Conservation (phyloP, 495 filamentous ascomycete species). For the Annulohypoxylon moriforme region DNA sequence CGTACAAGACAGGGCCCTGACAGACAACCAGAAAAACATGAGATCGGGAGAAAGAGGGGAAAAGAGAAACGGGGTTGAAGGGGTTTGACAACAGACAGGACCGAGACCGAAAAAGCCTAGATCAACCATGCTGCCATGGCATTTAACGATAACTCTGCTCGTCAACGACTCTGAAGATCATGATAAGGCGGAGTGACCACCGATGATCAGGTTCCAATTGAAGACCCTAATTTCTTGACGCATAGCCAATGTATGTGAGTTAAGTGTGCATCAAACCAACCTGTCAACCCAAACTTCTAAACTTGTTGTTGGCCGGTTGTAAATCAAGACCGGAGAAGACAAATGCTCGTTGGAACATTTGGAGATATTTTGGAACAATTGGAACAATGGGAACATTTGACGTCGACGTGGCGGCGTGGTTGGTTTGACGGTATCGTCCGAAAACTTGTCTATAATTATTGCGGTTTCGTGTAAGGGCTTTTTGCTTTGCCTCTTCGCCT, state of each 20-base stretch:
- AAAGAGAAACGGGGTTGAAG: constrained; percentile 1
- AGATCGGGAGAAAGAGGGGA: constrained; percentile 29
- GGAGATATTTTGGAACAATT: not conserved
- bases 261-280: constrained; percentile 23
- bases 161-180: constrained; percentile 26
- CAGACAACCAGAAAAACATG: constrained; percentile 4
- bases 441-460: not conserved
- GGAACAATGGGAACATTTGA: constrained; percentile 1
- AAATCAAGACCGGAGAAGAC: constrained; percentile 3
- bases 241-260: constrained; percentile 14
- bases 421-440: constrained; percentile 5
- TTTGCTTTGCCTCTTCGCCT: not conserved
- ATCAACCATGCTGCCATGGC: constrained; percentile 7
- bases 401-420: not conserved
- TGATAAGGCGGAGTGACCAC: constrained; percentile 14
- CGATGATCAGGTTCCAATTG: constrained; percentile 29
- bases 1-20: constrained; percentile 13
- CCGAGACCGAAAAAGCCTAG: constrained; percentile 7
- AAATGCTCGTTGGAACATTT: constrained; percentile 11
- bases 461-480: constrained; percentile 3
- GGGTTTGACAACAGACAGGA: constrained; percentile 5
- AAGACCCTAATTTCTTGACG: constrained; percentile 17
- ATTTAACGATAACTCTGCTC: constrained; percentile 8
- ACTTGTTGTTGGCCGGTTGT: constrained; percentile 14
- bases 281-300: not conserved